Evolutionary conservation across 2,329 filamentous ascomycete species (phyloP), one percentile per base, ranked within the genome.

Genomic region (Colletotrichum gigasporum): DNA sequence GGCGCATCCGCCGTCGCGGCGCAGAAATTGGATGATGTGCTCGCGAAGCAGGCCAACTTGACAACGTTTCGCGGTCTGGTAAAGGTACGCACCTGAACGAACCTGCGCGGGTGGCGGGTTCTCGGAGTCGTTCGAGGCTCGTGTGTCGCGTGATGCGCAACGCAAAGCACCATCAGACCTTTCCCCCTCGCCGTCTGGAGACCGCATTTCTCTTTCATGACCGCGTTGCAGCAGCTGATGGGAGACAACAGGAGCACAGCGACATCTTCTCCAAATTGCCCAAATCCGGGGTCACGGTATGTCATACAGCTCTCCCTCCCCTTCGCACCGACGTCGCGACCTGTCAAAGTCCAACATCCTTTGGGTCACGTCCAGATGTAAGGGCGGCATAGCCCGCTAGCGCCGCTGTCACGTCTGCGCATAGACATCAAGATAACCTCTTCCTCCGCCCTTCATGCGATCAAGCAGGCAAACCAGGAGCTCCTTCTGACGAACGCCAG

Each of bases 61-160:
- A 79, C 76, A 7, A 83, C 76, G 1, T 83, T 79, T 68, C 78
- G 79, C 65, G 71, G 73, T 20, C 71, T 83, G 50, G 78, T 83
- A 63, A 74, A 80, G 74, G 80, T 81, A 70, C 34, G 45, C 2
- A 34, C 7, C 45, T 18, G 30, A 20, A 16, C 28, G 30, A 20
- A 16, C 28, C 26, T 12, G 42, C 20, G 39, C 12, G 16, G n/a
- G n/a, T 11, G 24, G 26, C 41, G 53, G 41, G 42, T 16, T 28
- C 32, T 30, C 12, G 14, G 30, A 37, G 18, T 26, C 22, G 53
- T 35, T 37, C 9, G 53, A 58, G 45, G 26, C 39, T 18, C 41
- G 35, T 26, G 54, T 20, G 69, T 65, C 42, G 30, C 48, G 35
- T 39, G 32, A 42, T 30, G 47, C 47, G 32, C 60, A 32, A 39